Evolutionary conservation across 2,329 filamentous ascomycete species (phyloP).

Genomic region (Pseudogymnoascus sp.): DNA sequence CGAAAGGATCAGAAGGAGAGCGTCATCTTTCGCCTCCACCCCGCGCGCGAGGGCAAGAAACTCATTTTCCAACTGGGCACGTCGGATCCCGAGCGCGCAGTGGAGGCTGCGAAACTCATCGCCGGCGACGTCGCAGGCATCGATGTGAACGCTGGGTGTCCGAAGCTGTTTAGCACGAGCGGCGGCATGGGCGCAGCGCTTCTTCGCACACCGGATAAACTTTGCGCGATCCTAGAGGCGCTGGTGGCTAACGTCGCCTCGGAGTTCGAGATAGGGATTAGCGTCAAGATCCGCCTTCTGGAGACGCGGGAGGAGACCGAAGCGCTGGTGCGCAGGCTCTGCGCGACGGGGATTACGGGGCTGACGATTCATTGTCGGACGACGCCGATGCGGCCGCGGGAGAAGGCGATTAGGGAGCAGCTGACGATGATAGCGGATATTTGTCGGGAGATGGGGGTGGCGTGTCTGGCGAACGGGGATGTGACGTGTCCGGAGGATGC

Average conservation of each 20-base stretch:
- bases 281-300: slow-evolving; percentile 90
- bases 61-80: slow-evolving; percentile 93
- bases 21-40: slow-evolving; percentile 78
- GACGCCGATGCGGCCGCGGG: slow-evolving; percentile 86
- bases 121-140: slow-evolving; percentile 86
- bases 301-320: slow-evolving; percentile 70
- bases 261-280: slow-evolving; percentile 82
- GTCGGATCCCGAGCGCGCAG: slow-evolving; percentile 71
- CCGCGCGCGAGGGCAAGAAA: slow-evolving; percentile 62
- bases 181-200: slow-evolving; percentile 95
- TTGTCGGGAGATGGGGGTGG: slow-evolving; percentile 77
- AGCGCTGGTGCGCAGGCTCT: slow-evolving; percentile 66
- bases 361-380: slow-evolving; percentile 94
- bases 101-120: slow-evolving; percentile 75
- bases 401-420: slow-evolving; percentile 79
- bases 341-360: slow-evolving; percentile 81
- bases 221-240: slow-evolving; percentile 74
- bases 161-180: slow-evolving; percentile 88
- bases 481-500: slow-evolving; percentile 70
- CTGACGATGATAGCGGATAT: slow-evolving; percentile 74
- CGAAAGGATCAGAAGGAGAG: slow-evolving; percentile 49
- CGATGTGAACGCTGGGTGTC: slow-evolving; percentile 96
- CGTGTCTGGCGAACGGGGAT: slow-evolving; percentile 94
- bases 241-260: slow-evolving; percentile 71
- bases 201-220: slow-evolving; percentile 72